A percentile compares a stretch with the other conserved stretches of the same genome.
Evolutionary conservation across 1,284 basidiomycete genomes (phyloP).

Genomic region (Tilletia horrida): DNA sequence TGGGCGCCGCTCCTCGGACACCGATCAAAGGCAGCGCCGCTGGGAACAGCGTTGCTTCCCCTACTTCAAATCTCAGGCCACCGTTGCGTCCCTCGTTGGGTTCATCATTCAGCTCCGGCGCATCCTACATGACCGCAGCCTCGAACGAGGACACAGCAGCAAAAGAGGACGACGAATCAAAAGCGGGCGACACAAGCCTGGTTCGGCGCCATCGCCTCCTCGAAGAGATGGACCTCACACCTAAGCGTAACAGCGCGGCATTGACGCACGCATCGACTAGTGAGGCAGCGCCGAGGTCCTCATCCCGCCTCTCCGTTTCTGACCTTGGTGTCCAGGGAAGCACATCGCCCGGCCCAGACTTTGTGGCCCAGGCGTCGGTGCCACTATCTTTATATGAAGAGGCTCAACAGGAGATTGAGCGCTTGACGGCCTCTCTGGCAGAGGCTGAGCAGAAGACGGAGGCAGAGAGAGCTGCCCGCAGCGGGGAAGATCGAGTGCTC

Average conservation of each 20-base stretch:
- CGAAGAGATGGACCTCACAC: conserved; percentile 40
- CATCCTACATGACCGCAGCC: background rate
- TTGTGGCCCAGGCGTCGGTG: conserved; percentile 36
- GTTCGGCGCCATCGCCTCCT: conserved; percentile 58
- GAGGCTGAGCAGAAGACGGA: conserved; percentile 43
- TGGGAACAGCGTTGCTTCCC: background rate
- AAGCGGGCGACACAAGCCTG: conserved; percentile 35
- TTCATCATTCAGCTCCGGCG: background rate
- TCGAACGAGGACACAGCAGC: background rate
- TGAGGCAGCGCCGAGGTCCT: conserved; percentile 19
- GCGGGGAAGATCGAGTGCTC: conserved; percentile 58
- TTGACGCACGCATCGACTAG: conserved; percentile 28
- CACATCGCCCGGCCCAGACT: conserved; percentile 28
- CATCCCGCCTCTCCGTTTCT: conserved; percentile 5
- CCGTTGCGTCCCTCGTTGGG: conserved; percentile 1
- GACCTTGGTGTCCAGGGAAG: background rate
- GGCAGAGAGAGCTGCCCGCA: conserved; percentile 47
- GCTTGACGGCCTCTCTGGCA: conserved; percentile 46
- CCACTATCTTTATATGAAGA: conserved; percentile 50
- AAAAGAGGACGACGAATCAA: background rate
- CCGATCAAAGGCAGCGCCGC: background rate
- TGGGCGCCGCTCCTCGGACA: background rate
- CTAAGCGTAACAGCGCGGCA: conserved; percentile 26
- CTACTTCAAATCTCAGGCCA: background rate
- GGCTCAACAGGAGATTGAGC: conserved; percentile 52